A percentile compares a stretch with the other conserved stretches of the same genome.
Conservation (phyloP, 345 rosid species). For the Rubroshorea leprosula region DNA sequence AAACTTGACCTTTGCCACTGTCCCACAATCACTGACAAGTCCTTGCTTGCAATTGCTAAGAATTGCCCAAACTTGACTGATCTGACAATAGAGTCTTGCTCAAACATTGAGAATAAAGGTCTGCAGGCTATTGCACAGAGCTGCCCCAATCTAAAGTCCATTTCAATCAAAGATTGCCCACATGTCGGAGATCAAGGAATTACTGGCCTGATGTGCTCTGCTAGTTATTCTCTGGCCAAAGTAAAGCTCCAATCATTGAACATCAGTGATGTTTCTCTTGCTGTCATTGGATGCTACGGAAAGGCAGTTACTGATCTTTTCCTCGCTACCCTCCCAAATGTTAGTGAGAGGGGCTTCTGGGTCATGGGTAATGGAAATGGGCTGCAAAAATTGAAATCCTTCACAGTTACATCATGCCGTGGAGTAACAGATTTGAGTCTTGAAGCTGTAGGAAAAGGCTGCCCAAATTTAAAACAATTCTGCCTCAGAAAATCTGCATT, state of each 20-base stretch:
- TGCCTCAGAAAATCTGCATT: conserved; percentile 46
- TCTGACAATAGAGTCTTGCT: conserved; percentile 67
- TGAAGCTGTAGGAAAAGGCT: conserved; percentile 70
- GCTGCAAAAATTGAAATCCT: conserved; percentile 66
- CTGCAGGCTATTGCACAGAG: conserved; percentile 54
- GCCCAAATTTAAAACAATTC: conserved; percentile 69
- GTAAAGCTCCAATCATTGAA: conserved; percentile 73
- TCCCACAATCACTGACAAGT: conserved; percentile 52
- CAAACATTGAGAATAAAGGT: conserved; percentile 70
- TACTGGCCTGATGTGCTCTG: conserved; percentile 45
- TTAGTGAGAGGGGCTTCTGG: conserved; percentile 89
- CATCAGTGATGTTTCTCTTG: conserved; percentile 76
- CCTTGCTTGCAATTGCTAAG: conserved; percentile 58
- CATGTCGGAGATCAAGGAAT: conserved; percentile 89
- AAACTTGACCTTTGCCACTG: conserved; percentile 77
- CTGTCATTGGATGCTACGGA: conserved; percentile 88
- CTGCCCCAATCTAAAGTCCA: conserved; percentile 63
- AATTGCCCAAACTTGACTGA: conserved; percentile 66
- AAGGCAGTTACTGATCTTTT: conserved; percentile 58
- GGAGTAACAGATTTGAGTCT: conserved; percentile 77
- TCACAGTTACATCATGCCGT: conserved; percentile 54
- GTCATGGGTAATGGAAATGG: conserved; percentile 91
- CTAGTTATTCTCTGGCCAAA: conserved; percentile 42
- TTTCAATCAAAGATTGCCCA: conserved; percentile 69
- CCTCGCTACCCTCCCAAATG: conserved; percentile 52